Evolutionary conservation across 495 filamentous ascomycete genomes (phyloP).

Genomic region (Hypoxylon fuscum): DNA sequence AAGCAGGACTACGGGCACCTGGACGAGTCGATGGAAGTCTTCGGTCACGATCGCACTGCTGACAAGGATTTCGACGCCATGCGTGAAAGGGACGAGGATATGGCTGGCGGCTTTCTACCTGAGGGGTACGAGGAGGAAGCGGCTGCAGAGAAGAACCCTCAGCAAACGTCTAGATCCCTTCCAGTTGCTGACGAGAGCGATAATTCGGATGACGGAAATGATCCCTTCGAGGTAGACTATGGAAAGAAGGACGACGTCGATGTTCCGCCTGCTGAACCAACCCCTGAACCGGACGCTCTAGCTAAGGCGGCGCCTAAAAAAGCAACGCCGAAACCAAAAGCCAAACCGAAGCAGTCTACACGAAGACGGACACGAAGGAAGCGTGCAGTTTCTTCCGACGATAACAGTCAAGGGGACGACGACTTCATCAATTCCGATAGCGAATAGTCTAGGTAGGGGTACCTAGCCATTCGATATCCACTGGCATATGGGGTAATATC

Average conservation of each 20-base stretch:
- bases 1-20: slow-evolving; percentile 77
- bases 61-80: slow-evolving; percentile 37
- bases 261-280: background rate
- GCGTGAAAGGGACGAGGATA: slow-evolving; percentile 51
- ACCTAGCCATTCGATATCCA: too few relatives aligned
- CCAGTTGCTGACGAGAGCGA: slow-evolving; percentile 48
- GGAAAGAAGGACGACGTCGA: slow-evolving; percentile 22
- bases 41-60: slow-evolving; percentile 45
- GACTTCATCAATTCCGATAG: slow-evolving; percentile 26
- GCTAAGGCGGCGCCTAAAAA: slow-evolving; percentile 27
- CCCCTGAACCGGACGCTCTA: slow-evolving; percentile 17
- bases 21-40: slow-evolving; percentile 51
- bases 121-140: slow-evolving; percentile 58
- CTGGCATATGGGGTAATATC: too few relatives aligned
- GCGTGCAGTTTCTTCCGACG: slow-evolving; percentile 33
- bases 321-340: slow-evolving; percentile 37
- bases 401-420: slow-evolving; percentile 31
- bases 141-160: slow-evolving; percentile 32
- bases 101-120: slow-evolving; percentile 65
- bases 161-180: slow-evolving; percentile 53
- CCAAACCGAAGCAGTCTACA: slow-evolving; percentile 35
- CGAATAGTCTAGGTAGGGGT: slow-evolving; percentile 7
- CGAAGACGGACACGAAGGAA: slow-evolving; percentile 41
- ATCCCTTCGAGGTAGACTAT: slow-evolving; percentile 45
- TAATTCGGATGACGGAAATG: slow-evolving; percentile 43